phyloP scores from a whole-genome alignment of 768 basidiomycete species.

The Suillus fuscotomentosus region DNA sequence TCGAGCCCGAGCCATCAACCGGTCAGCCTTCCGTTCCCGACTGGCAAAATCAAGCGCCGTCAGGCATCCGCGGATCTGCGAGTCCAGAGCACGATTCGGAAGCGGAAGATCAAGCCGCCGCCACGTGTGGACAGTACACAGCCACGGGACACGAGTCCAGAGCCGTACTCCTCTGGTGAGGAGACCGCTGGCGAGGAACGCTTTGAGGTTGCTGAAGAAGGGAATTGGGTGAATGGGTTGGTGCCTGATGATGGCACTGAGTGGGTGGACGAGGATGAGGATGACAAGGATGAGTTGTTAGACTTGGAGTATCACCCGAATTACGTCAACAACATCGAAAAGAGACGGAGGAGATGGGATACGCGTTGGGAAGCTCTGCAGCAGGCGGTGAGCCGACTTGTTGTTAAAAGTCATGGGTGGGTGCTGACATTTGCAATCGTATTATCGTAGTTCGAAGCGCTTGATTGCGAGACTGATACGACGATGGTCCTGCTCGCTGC shows the following conservation, averaged over 20 bases:
- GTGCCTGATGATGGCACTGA: conserved; percentile 53
- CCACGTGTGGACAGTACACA: conserved; percentile 83
- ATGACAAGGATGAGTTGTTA: conserved; percentile 67
- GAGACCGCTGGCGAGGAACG: conserved; percentile 72
- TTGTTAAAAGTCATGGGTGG: neutral
- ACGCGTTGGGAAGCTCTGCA: conserved; percentile 71
- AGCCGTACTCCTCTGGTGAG: conserved; percentile 72
- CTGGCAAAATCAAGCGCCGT: conserved; percentile 47
- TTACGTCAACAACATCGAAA: conserved; percentile 64
- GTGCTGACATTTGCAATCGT: conserved; percentile 12
- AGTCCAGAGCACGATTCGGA: conserved; percentile 11
- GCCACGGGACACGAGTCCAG: conserved; percentile 78
- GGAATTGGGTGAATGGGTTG: conserved; percentile 32
- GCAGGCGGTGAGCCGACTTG: conserved; percentile 54
- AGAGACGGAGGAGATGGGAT: conserved; percentile 71
- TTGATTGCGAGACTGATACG: conserved; percentile 80
- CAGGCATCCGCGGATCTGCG: conserved; percentile 39
- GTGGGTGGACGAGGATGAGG: conserved; percentile 72
- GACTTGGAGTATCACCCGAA: conserved; percentile 76
- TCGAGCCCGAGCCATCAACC: conserved; percentile 34
- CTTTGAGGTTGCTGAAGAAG: conserved; percentile 39
- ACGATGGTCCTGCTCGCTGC: conserved; percentile 74
- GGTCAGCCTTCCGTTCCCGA: conserved; percentile 45
- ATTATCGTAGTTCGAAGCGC: conserved; percentile 59
- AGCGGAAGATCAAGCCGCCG: conserved; percentile 55